These are phyloP conservation scores for Eragrostis curvula DNA, from an alignment of 176 grass and related monocot genomes.

Conservation along the genomic window DNA sequence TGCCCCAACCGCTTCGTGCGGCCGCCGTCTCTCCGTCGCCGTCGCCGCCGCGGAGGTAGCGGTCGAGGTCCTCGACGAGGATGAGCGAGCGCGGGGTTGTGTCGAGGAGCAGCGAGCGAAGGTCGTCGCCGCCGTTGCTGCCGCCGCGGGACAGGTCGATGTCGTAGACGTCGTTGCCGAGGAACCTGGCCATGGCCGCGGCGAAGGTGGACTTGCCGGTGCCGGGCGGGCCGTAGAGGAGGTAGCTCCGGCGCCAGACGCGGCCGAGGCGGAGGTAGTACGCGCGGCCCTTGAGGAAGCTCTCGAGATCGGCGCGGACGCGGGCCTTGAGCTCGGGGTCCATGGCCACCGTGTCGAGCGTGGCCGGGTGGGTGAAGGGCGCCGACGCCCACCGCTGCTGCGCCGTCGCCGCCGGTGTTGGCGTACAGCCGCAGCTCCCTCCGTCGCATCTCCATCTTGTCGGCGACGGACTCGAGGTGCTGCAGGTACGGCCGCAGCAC, in stretches of 20 bases:
- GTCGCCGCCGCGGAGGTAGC: constrained; percentile 60
- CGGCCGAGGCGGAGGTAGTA: constrained; percentile 92
- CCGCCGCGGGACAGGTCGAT: constrained; percentile 68
- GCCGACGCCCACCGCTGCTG: constrained; percentile 48
- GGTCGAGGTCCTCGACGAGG: constrained; percentile 96
- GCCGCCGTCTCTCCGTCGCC: constrained; percentile 47
- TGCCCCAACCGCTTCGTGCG: no score
- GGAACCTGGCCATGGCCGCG: constrained; percentile 86
- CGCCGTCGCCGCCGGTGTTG: constrained; percentile 29
- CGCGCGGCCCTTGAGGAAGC: constrained; percentile 75
- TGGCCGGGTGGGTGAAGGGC: constrained; percentile 84
- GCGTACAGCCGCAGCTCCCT: constrained; percentile 67
- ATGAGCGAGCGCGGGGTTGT: constrained; percentile 83
- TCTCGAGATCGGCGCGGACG: constrained; percentile 71
- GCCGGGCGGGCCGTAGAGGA: constrained; percentile 78
- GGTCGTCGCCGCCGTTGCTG: constrained; percentile 63
- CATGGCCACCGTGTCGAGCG: constrained; percentile 84
- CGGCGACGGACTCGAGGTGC: constrained; percentile 84
- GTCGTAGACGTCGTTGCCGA: constrained; percentile 89
- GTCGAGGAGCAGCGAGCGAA: constrained; percentile 66
- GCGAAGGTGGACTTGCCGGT: constrained; percentile 95
- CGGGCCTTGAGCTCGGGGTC: constrained; percentile 81
- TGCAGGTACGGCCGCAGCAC: constrained; percentile 88
- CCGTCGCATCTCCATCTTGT: constrained; percentile 76
- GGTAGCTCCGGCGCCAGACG: constrained; percentile 97